phyloP scores from a whole-genome alignment of 768 basidiomycete species.

The Pleurotus giganteus region DNA sequence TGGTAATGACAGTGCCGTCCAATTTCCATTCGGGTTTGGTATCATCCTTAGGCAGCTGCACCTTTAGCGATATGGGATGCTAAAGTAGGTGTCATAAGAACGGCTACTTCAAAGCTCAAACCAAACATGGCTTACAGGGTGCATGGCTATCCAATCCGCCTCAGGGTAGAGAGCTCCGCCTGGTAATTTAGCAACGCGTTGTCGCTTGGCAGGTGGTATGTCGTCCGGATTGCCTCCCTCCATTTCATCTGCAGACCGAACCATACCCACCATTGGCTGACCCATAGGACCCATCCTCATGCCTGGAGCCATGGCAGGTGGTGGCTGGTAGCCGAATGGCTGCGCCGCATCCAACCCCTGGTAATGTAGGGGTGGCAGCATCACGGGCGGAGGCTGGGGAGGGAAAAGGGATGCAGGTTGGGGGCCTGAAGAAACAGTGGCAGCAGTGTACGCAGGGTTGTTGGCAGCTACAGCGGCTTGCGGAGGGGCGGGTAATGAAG shows the following conservation, averaged over 20 bases:
- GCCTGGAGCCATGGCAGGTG: conserved; percentile 34
- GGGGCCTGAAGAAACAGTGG: conserved; percentile 88
- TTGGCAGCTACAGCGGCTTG: conserved; percentile 41
- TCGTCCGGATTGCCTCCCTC: conserved; percentile 58
- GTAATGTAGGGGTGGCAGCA: conserved; percentile 84
- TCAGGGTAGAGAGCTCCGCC: conserved; percentile 85
- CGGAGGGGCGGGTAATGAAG: conserved; percentile 73
- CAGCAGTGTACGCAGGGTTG: conserved; percentile 68
- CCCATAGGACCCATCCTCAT: conserved; percentile 58
- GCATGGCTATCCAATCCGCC: conserved; percentile 86
- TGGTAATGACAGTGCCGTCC: conserved; percentile 72
- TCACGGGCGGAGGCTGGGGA: conserved; percentile 61
- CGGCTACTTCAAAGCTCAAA: conserved; percentile 1
- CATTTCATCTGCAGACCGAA: conserved; percentile 81
- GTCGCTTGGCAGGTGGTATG: conserved; percentile 82
- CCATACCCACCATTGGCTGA: conserved; percentile 61
- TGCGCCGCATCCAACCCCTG: conserved; percentile 76
- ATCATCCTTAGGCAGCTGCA: conserved; percentile 81
- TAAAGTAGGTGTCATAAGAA: conserved; percentile 21
- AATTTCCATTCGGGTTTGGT: conserved; percentile 93
- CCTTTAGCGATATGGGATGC: conserved; percentile 83
- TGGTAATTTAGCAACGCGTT: conserved; percentile 81
- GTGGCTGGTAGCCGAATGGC: conserved; percentile 76
- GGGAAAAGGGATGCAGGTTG: conserved; percentile 79
- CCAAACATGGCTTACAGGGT: conserved; percentile 56